Evolutionary conservation across 1,139 yeast genomes (phyloP), one percentile per base, ranked within the genome.

Genomic region (Geotrichum siamense): DNA sequence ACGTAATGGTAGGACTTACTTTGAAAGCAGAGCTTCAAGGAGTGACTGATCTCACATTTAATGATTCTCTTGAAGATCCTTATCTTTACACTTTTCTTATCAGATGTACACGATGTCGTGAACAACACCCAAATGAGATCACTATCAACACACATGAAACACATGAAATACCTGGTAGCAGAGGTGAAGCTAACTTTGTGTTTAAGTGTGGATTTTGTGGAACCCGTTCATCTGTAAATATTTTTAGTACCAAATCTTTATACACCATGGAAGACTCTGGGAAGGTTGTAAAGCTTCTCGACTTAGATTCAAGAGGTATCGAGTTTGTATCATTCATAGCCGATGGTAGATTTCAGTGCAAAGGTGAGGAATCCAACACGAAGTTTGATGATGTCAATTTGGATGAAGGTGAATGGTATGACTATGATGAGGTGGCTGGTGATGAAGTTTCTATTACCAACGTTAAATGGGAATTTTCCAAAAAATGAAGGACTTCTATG

Each of bases 401-500:
- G 42, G 75, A 72, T 34, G 96, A 86, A 33, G 78, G 75, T 37
- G 97, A 91, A 60, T 89, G 96, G 94, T 91, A 80, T 60, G 98
- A 91, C 57, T 93, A 89, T 60, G 97, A 91, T 59, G 97, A 91
- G 48, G 76, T 79, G 56, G 80, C 84, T 3, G 76, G 78, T 9
- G 76, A 70, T 22, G 96, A 91, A 61, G 96, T 87, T 19, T 78
- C 93, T 32, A 74, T 91, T 13, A 77, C 83, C 1, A 91, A 85
- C 6, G 71, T 79, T 16, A 59, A 68, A 44, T 87, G 94, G 84
- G 72, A 69, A 9, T 62, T 79, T 44, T 51, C 50, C 20, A 58
- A 57, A 47, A 46, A 46, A 41, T 44, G 35, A 30, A 13, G 16
- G 26, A 6, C 6, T 23, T 23, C 6, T 23, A 23, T 23, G 6